Evolutionary conservation across 139 green algal genomes (phyloP).

Genomic region (Edaphochlamys debaryana): DNA sequence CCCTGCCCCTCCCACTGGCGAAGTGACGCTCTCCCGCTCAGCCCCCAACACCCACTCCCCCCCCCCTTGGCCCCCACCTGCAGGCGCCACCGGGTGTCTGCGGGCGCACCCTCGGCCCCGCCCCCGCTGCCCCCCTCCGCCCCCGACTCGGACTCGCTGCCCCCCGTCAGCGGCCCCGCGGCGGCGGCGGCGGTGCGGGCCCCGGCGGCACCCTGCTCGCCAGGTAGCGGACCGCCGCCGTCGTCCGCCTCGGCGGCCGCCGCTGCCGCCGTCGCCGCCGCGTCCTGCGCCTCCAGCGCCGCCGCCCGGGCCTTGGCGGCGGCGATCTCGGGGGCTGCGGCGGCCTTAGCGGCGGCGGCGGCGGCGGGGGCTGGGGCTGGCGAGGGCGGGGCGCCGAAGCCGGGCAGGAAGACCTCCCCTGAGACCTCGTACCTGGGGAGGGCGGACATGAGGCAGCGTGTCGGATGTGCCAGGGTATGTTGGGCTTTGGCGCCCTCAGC

Average conservation of each 20-base stretch:
- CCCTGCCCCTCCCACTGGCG: no score
- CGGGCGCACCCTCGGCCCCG: background rate
- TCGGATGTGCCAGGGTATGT: no score
- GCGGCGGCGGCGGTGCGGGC: no score
- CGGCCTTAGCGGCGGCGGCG: background rate
- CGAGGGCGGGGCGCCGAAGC: background rate
- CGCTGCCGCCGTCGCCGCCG: background rate
- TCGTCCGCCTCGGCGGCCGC: no score
- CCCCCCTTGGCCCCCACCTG: slow-evolving; percentile 35
- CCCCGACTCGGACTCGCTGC: background rate
- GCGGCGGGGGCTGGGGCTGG: background rate
- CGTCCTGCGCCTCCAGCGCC: background rate
- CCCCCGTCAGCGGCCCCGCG: background rate
- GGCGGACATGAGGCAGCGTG: no score
- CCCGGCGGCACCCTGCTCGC: no score
- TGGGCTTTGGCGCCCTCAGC: no score
- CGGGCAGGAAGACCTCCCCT: slow-evolving; percentile 48
- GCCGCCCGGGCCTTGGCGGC: background rate
- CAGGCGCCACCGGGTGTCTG: slow-evolving; percentile 23
- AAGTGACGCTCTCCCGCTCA: no score
- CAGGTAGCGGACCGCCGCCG: background rate
- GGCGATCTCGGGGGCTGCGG: background rate
- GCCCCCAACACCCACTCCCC: no score
- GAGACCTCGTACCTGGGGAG: slow-evolving; percentile 48
- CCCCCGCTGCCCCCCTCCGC: background rate